phyloP scores from a whole-genome alignment of 2,329 filamentous ascomycete species.

The Arthrobotrys entomopaga region DNA sequence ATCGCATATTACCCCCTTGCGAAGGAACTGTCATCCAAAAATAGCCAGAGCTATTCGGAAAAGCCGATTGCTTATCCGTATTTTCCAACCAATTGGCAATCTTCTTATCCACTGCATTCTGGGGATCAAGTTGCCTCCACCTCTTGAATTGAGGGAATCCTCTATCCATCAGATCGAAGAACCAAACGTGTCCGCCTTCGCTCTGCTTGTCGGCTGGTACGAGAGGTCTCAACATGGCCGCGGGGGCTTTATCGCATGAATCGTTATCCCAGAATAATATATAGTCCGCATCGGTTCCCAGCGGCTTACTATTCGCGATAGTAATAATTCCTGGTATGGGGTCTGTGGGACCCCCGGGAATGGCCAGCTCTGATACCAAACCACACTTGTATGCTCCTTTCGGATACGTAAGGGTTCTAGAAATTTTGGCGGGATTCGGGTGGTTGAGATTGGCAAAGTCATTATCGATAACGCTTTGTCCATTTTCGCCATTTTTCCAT shows the following conservation, averaged over 20 bases:
- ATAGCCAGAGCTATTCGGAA: not conserved
- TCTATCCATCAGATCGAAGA: conserved; percentile 19
- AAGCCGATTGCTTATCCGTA: not conserved
- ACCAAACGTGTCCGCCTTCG: conserved; percentile 1
- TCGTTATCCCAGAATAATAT: conserved; percentile 21
- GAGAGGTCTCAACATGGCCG: conserved; percentile 14
- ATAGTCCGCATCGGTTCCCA: conserved; percentile 4
- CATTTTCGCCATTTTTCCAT: conserved; percentile 31
- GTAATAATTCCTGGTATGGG: conserved; percentile 26
- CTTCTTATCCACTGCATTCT: not conserved
- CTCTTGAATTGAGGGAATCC: not conserved
- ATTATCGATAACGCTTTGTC: conserved; percentile 2
- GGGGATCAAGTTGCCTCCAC: conserved; percentile 20
- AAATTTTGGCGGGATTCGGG: conserved; percentile 15
- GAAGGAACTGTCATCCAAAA: conserved; percentile 1
- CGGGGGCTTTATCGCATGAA: not conserved
- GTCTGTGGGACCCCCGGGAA: not conserved
- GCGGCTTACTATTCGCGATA: conserved; percentile 3
- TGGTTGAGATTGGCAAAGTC: not conserved
- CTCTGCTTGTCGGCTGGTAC: not conserved
- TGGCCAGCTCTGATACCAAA: not conserved
- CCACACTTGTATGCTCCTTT: conserved; percentile 7
- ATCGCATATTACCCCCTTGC: conserved; percentile 8
- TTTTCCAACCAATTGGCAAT: not conserved
- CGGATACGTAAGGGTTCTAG: conserved; percentile 1